Percentiles rank a stretch among this genome's conserved stretches.
Evolutionary conservation across 257 asterid species (phyloP).

Genomic region (Solanum piurae): DNA sequence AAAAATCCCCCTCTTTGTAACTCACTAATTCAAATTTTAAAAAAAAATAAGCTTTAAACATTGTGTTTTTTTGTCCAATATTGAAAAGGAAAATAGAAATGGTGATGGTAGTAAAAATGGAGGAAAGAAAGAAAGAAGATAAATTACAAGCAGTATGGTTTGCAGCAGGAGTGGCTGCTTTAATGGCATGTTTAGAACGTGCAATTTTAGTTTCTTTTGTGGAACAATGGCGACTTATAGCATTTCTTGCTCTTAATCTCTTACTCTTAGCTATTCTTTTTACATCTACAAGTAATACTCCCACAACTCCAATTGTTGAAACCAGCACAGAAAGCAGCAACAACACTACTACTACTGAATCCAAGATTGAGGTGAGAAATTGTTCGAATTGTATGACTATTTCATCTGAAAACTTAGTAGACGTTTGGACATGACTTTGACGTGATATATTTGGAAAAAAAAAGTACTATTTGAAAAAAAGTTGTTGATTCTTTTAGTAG

Average conservation of each 20-base stretch:
- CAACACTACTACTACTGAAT: background rate
- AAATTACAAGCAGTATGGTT: constrained; percentile 64
- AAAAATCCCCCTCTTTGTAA: background rate
- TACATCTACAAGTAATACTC: constrained; percentile 35
- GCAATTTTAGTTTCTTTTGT: constrained; percentile 48
- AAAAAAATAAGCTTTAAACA: background rate
- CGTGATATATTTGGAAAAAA: background rate
- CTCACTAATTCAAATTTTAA: background rate
- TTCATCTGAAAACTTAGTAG: background rate
- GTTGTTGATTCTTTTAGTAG: background rate
- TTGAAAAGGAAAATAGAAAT: background rate
- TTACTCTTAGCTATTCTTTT: constrained; percentile 76
- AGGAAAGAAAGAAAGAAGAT: constrained; percentile 28
- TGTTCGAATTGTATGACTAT: background rate
- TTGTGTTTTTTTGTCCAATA: background rate
- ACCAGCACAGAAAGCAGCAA: background rate
- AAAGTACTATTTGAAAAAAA: background rate
- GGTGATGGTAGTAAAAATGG: constrained; percentile 10
- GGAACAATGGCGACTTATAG: constrained; percentile 74
- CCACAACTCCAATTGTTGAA: constrained; percentile 12
- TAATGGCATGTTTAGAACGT: constrained; percentile 71
- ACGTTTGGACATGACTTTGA: background rate
- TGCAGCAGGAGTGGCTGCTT: constrained; percentile 80
- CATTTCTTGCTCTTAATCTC: constrained; percentile 75
- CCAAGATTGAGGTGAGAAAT: background rate